Evolutionary conservation across 768 basidiomycete species (phyloP).

Genomic region (Kwoniella dendrophila): DNA sequence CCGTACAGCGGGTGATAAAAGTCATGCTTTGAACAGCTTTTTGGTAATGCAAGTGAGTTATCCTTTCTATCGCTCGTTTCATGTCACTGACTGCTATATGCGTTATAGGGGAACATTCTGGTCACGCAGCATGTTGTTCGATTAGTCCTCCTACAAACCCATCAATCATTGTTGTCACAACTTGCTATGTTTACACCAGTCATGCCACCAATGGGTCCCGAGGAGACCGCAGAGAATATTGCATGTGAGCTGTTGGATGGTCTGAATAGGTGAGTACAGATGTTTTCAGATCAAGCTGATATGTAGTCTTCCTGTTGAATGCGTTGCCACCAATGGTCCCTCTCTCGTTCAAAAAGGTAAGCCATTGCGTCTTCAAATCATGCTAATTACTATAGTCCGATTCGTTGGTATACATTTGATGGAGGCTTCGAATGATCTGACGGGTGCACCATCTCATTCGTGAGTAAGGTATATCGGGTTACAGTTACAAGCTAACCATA

Average conservation of each 20-base stretch:
- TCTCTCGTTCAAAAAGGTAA: conserved; percentile 50
- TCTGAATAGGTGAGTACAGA: conserved; percentile 41
- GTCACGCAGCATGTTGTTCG: conserved; percentile 51
- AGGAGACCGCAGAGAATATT: conserved; percentile 44
- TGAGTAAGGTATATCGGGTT: conserved; percentile 20
- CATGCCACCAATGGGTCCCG: conserved; percentile 26
- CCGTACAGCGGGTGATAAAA: conserved; percentile 26
- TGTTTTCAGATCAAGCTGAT: neutral
- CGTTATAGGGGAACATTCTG: conserved; percentile 45
- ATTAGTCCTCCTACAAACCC: conserved; percentile 48
- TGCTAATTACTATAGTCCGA: conserved; percentile 30
- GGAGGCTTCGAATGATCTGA: conserved; percentile 31
- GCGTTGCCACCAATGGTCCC: conserved; percentile 52
- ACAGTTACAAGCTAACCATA: neutral
- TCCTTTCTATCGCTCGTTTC: neutral
- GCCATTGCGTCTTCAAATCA: neutral
- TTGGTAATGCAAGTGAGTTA: conserved; percentile 42
- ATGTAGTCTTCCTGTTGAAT: conserved; percentile 48
- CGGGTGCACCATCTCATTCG: conserved; percentile 34
- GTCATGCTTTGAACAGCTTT: conserved; percentile 43
- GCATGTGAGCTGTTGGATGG: conserved; percentile 50
- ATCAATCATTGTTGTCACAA: conserved; percentile 41
- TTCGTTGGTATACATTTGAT: conserved; percentile 50
- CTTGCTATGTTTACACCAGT: conserved; percentile 44
- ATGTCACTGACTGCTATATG: neutral